Percentiles rank a stretch among this genome's conserved stretches.
Conservation (phyloP, 73 alveolate genomes). For the Tetrahymena malaccensis region DNA sequence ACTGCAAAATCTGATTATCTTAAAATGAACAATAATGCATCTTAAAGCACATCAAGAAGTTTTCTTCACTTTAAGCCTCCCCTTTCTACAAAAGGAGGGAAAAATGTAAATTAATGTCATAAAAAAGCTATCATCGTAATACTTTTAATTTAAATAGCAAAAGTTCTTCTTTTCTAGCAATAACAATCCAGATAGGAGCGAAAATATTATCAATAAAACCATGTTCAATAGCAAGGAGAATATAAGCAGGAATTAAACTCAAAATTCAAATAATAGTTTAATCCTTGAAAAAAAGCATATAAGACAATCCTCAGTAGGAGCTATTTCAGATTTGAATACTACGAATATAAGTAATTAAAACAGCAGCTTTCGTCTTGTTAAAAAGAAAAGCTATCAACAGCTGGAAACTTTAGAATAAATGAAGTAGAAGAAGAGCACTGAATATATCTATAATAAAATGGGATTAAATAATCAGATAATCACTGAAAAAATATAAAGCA, state of each 20-base stretch:
- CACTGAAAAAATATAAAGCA: not conserved
- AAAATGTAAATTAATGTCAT: not conserved
- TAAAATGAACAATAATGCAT: not conserved
- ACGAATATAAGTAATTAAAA: not conserved
- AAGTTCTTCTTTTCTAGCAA: not conserved
- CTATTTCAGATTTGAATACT: not conserved
- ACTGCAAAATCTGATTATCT: not conserved
- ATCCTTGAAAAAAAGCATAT: not conserved
- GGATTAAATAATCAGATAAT: not conserved
- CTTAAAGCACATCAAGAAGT: not conserved
- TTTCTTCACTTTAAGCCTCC: not conserved
- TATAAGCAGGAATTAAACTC: not conserved
- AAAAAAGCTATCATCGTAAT: not conserved
- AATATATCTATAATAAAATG: not conserved
- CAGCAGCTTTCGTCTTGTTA: not conserved
- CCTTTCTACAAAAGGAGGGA: not conserved
- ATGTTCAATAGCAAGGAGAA: not conserved
- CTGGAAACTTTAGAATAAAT: not conserved
- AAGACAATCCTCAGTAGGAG: not conserved
- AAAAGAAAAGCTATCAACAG: not conserved
- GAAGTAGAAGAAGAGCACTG: not conserved
- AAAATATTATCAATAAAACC: not conserved
- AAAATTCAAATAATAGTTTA: not conserved
- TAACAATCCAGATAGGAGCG: not conserved
- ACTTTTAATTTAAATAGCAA: not conserved